Conservation (phyloP, 495 filamentous ascomycete genomes). For the Saxophila tyrrhenica region DNA sequence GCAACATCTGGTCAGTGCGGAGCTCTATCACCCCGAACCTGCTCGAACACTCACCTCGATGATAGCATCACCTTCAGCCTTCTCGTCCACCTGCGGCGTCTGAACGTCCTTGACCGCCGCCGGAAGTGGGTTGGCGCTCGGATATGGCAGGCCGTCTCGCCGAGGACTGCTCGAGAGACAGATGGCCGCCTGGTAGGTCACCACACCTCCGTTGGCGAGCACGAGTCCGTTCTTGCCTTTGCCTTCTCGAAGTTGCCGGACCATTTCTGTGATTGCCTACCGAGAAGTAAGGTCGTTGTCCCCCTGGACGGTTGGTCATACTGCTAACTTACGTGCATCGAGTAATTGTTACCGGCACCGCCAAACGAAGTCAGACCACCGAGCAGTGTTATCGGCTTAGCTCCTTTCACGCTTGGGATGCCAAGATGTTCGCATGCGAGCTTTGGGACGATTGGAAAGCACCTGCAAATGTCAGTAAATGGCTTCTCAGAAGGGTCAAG, state of each 20-base stretch:
- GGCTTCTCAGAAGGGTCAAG: constrained; percentile 16
- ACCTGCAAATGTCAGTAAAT: constrained; percentile 23
- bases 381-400: constrained; percentile 41
- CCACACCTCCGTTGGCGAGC: constrained; percentile 44
- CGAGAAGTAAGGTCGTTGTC: too few species aligned
- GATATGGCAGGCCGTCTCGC: constrained; percentile 30
- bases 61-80: constrained; percentile 34
- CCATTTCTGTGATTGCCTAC: constrained; percentile 39
- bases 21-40: too few species aligned
- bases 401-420: constrained; percentile 30
- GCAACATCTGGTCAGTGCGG: constrained; percentile 34
- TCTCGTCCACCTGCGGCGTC: constrained; percentile 27
- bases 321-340: constrained; percentile 39
- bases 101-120: constrained; percentile 22
- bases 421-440: constrained; percentile 42
- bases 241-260: constrained; percentile 34
- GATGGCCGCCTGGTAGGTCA: constrained; percentile 44
- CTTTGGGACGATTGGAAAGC: constrained; percentile 51
- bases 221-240: constrained; percentile 36
- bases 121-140: constrained; percentile 30
- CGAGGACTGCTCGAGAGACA: constrained; percentile 37
- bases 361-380: constrained; percentile 49
- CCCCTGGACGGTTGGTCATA: neutral
- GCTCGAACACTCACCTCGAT: constrained; percentile 36
- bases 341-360: constrained; percentile 51